phyloP scores from a whole-genome alignment of 139 green algal species.

The Chlorella sp. region DNA sequence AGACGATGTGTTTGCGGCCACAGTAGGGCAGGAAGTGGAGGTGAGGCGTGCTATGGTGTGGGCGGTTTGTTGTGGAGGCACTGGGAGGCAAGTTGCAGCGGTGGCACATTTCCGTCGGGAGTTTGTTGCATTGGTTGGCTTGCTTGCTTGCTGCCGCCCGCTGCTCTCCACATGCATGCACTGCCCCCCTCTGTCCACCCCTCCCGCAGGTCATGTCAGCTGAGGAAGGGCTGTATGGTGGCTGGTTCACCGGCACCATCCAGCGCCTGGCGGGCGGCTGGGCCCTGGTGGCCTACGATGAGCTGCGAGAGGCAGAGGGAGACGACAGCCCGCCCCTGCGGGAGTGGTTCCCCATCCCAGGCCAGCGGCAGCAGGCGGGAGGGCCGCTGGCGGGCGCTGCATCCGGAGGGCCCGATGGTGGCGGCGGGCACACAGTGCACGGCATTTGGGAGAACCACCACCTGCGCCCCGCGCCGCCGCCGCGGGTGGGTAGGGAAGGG shows the following conservation, averaged over 20 bases:
- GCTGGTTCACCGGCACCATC: slow-evolving; percentile 39
- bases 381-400: background rate
- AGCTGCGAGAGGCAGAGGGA: slow-evolving; percentile 41
- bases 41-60: background rate
- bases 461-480: slow-evolving; percentile 8
- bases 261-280: slow-evolving; percentile 18
- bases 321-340: slow-evolving; percentile 42
- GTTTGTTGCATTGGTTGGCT: too few species aligned
- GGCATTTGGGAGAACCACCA: background rate
- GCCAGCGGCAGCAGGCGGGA: background rate
- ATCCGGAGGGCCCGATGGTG: background rate
- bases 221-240: slow-evolving; percentile 52
- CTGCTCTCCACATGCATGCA: too few species aligned
- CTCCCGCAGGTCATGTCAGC: slow-evolving; percentile 47
- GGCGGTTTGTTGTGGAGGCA: too few species aligned
- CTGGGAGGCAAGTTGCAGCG: too few species aligned
- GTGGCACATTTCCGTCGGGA: too few species aligned
- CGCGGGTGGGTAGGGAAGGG: too few species aligned
- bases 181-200: background rate
- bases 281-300: slow-evolving; percentile 55
- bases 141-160: too few species aligned
- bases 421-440: background rate
- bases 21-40: slow-evolving; percentile 27
- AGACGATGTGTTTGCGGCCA: background rate
- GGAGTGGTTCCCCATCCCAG: slow-evolving; percentile 63